Conservation (phyloP, 1,284 basidiomycete species). For the Coriolopsis trogii region DNA sequence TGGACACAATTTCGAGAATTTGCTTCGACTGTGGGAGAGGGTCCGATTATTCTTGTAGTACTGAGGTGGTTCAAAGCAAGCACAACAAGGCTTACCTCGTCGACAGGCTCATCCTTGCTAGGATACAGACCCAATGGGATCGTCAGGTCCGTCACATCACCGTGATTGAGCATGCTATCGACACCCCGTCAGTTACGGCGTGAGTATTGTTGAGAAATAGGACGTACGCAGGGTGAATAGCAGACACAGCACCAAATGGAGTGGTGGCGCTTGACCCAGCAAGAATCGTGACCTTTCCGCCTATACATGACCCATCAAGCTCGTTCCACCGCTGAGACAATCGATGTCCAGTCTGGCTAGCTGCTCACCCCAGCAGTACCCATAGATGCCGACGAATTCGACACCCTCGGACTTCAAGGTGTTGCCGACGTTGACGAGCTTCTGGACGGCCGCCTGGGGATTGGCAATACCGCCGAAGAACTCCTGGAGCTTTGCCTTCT, state of each 20-base stretch:
- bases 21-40: constrained; percentile 49
- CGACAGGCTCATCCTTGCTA: constrained; percentile 60
- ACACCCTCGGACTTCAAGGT: constrained; percentile 49
- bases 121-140: constrained; percentile 64
- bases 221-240: constrained; percentile 59
- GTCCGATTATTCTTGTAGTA: no score
- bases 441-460: constrained; percentile 44
- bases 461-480: constrained; percentile 58
- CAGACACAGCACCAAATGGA: constrained; percentile 52
- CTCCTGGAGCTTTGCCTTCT: constrained; percentile 50
- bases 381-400: constrained; percentile 52
- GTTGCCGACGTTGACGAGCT: constrained; percentile 49
- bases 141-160: constrained; percentile 52
- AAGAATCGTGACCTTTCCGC: constrained; percentile 57
- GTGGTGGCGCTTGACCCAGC: constrained; percentile 37
- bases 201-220: not conserved
- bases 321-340: no score
- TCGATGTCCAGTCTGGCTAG: no score
- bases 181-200: not conserved
- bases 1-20: constrained; percentile 50
- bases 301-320: constrained; percentile 27
- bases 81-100: no score
- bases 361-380: constrained; percentile 66
- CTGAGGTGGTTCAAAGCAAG: no score
- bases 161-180: constrained; percentile 56